phyloP scores from a whole-genome alignment of 768 basidiomycete species.

The Russula ochroleuca region DNA sequence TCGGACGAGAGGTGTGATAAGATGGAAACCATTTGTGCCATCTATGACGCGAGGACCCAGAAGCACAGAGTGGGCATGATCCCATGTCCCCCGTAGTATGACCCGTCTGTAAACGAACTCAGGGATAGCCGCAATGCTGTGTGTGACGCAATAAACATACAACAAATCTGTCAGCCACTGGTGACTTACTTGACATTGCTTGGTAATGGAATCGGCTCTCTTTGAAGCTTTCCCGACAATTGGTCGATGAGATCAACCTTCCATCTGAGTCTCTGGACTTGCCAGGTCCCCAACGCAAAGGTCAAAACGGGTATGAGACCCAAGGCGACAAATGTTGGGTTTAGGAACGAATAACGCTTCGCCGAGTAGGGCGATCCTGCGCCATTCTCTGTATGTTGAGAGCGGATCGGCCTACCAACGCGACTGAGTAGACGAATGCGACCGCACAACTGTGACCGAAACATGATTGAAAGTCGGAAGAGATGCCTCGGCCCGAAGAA shows the following conservation, averaged over 20 bases:
- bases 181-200: conserved; percentile 74
- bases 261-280: conserved; percentile 90
- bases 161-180: conserved; percentile 13
- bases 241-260: conserved; percentile 92
- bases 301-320: conserved; percentile 89
- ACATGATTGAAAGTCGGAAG: conserved; percentile 9
- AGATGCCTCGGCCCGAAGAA: conserved; percentile 1
- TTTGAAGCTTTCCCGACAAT: conserved; percentile 81
- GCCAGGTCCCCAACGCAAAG: conserved; percentile 89
- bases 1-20: conserved; percentile 82
- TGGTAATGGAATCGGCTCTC: conserved; percentile 75
- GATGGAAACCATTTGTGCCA: conserved; percentile 80
- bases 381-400: conserved; percentile 16
- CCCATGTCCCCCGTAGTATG: conserved; percentile 69
- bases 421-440: conserved; percentile 9
- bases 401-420: conserved; percentile 10
- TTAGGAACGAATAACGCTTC: conserved; percentile 57
- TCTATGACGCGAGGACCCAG: conserved; percentile 85
- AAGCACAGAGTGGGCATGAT: conserved; percentile 71
- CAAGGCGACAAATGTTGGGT: conserved; percentile 66
- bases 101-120: conserved; percentile 91
- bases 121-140: conserved; percentile 68
- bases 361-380: conserved; percentile 44
- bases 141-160: conserved; percentile 33
- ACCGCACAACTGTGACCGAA: background rate